phyloP scores from a whole-genome alignment of 2,329 filamentous ascomycete genomes.

The Camptophora hylomeconis region DNA sequence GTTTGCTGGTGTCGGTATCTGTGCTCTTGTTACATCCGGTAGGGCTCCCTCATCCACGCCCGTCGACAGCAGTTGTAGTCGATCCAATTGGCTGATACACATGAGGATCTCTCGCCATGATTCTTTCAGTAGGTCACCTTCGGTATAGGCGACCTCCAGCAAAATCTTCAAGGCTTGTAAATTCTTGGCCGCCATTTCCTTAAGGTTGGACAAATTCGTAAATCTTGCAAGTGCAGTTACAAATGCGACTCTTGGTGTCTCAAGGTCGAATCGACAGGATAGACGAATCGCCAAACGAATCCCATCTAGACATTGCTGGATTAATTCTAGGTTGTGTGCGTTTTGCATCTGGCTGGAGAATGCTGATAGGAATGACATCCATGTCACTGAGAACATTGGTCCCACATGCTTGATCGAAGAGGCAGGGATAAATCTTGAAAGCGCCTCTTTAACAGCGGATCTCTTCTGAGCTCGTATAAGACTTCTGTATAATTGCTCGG shows the following conservation, averaged over 20 bases:
- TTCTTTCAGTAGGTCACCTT: slow-evolving; percentile 75
- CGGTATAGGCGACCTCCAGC: slow-evolving; percentile 80
- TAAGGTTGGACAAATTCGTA: slow-evolving; percentile 89
- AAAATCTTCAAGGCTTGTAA: slow-evolving; percentile 86
- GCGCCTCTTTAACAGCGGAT: slow-evolving; percentile 57
- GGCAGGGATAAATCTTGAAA: slow-evolving; percentile 71
- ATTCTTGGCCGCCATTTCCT: slow-evolving; percentile 92
- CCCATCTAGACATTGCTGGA: slow-evolving; percentile 85
- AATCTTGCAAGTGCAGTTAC: slow-evolving; percentile 85
- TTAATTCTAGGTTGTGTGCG: slow-evolving; percentile 80
- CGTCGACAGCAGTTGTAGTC: slow-evolving; percentile 85
- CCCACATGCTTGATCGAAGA: slow-evolving; percentile 91
- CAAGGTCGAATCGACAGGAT: slow-evolving; percentile 81
- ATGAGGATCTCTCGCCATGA: slow-evolving; percentile 95
- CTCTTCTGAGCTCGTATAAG: slow-evolving; percentile 79
- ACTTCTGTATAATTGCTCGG: slow-evolving; percentile 81
- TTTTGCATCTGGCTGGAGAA: slow-evolving; percentile 89
- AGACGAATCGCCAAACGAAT: slow-evolving; percentile 90
- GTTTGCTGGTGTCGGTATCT: slow-evolving; percentile 49
- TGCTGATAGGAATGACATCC: slow-evolving; percentile 98
- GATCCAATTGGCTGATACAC: slow-evolving; percentile 89
- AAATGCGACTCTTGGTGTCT: slow-evolving; percentile 89
- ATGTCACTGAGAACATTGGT: slow-evolving; percentile 96
- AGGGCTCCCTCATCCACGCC: slow-evolving; percentile 87
- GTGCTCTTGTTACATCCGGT: slow-evolving; percentile 78